Evolutionary conservation across 2,329 filamentous ascomycete genomes (phyloP), one percentile per base, ranked within the genome.

Genomic region (Pseudogymnoascus sp.): DNA sequence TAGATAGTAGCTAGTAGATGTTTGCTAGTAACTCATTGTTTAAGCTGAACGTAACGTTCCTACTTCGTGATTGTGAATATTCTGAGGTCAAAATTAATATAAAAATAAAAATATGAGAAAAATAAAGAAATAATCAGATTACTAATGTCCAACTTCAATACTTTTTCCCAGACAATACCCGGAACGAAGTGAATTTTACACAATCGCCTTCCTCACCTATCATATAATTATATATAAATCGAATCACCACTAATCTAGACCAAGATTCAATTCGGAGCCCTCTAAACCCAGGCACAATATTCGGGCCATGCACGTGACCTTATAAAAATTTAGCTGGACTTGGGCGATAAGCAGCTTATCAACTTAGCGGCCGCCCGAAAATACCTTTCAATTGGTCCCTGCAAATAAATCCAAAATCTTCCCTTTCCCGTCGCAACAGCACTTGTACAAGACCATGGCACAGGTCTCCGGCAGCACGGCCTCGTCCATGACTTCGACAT

Each of bases 401-500:
- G 59, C 59, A 39, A 61, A 61, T 40, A 61, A 61, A 34, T 57
- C 51, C 51, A 57, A 57, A 57, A 57, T 57, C 51, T 61, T 61
- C 39, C 59, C 36, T 42, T 61, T 31, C 21, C 34, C 16, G 59
- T 42, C 39, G 59, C 59, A 42, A 61, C 59, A 39, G 34, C 39
- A 42, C 34, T 40, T 40, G 26, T 26, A 61, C 36, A 40, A 42
- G 34, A 61, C 39, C 59, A 61, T 61, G 59, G 59, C 59, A 42
- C 59, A 42, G 36, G 34, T 61, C 36, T 40, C 34, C 18, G 67
- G 69, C 69, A 82, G 80, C 75, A 81, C 80, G 60, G 81, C 81
- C 66, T 86, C 85, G 67, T 85, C 83, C 65, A 78, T 83, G 70
- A 86, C 84, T 64, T 86, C 83, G 39, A 85, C 84, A 65, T 87